These are phyloP conservation scores for Ophiognomonia clavigignenti-juglandacearum DNA, from an alignment of 2,329 filamentous ascomycete species.

Conservation along the genomic window DNA sequence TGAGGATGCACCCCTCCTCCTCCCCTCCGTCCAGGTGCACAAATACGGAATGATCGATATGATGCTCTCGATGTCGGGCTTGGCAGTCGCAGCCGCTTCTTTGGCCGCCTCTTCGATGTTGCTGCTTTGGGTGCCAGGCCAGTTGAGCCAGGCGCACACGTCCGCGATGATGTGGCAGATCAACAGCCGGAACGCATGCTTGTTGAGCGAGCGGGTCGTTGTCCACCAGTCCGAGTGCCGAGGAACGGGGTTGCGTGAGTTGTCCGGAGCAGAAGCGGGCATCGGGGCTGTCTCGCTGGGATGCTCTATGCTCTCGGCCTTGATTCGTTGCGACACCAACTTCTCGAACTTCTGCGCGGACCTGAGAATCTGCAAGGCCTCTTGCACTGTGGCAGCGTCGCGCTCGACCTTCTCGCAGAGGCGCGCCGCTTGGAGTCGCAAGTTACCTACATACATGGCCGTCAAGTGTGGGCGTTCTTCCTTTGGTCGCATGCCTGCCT, in stretches of 20 bases:
- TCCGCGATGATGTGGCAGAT: constrained; percentile 11
- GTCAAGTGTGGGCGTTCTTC: constrained; percentile 1
- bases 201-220: not conserved
- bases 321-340: not conserved
- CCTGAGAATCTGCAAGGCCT: constrained; percentile 4
- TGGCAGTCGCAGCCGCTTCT: constrained; percentile 1
- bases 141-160: constrained; percentile 3
- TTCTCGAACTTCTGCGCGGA: constrained; percentile 8
- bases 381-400: not conserved
- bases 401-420: not conserved
- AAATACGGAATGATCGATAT: constrained; percentile 9
- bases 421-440: not conserved
- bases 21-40: not conserved
- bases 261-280: not conserved
- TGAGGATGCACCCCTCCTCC: not conserved
- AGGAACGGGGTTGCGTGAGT: not conserved
- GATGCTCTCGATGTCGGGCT: constrained; percentile 5
- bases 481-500: not conserved
- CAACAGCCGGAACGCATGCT: constrained; percentile 7
- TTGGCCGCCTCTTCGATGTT: not conserved
- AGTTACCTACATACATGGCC: constrained; percentile 3
- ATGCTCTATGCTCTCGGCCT: not conserved
- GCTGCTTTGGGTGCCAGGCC: not conserved
- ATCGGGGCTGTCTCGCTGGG: not conserved
- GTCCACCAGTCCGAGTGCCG: constrained; percentile 11